A percentile compares a stretch with the other conserved stretches of the same genome.
These are phyloP conservation scores for Neonectria punicea DNA, from an alignment of 2,329 filamentous ascomycete genomes.

Conservation along the genomic window DNA sequence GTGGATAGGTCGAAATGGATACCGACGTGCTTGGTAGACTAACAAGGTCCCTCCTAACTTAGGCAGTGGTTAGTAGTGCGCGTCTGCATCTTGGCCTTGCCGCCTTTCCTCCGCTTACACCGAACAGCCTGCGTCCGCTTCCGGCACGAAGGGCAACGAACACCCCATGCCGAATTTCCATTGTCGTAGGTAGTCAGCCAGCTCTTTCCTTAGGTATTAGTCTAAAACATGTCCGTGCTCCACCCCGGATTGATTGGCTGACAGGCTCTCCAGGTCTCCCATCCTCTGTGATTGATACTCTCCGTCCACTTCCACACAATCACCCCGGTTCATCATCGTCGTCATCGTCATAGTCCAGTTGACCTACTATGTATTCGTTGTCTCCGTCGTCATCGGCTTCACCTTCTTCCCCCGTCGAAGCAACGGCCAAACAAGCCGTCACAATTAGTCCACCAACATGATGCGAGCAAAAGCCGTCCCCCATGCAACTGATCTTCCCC, in stretches of 20 bases:
- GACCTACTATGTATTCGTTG: no score
- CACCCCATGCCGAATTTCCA: no score
- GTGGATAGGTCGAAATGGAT: no score
- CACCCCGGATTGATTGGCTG: slow-evolving; percentile 13
- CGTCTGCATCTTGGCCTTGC: no score
- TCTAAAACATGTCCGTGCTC: background rate
- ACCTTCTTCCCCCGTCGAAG: background rate
- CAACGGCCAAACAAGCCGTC: background rate
- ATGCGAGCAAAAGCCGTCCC: background rate
- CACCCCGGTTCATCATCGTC: background rate
- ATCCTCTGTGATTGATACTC: background rate
- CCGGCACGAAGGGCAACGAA: no score
- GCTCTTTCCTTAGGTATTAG: background rate
- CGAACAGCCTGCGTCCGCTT: no score
- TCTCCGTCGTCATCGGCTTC: background rate
- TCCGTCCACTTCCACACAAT: background rate
- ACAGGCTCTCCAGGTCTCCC: background rate
- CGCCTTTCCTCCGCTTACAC: no score
- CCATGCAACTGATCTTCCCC: background rate
- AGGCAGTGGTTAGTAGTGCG: no score
- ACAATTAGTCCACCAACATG: background rate
- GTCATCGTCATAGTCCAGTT: no score
- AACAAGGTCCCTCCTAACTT: no score
- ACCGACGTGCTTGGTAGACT: no score
- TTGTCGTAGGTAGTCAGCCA: background rate